Evolutionary conservation across 257 asterid genomes (phyloP).

Genomic region (Dorcoceras hygrometricum): DNA sequence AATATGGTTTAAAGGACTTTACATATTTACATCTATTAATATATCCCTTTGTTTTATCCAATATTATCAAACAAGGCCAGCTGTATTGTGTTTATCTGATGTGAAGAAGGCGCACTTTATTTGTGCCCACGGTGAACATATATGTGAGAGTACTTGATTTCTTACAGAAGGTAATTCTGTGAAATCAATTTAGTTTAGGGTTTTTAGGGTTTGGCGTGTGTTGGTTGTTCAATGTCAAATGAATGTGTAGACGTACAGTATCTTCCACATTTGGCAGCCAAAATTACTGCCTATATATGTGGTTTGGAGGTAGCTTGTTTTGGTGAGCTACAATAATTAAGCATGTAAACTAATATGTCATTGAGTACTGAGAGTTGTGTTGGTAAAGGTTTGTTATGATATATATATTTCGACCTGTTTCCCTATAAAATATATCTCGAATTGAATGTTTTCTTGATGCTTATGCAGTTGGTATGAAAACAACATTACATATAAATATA

Average conservation of each 20-base stretch:
- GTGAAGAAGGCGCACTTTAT: too few relatives aligned
- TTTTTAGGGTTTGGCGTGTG: slow-evolving; percentile 25
- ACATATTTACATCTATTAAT: too few relatives aligned
- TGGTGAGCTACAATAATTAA: neutral
- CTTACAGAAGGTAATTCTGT: slow-evolving; percentile 4
- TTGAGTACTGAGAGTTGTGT: neutral
- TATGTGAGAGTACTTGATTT: neutral
- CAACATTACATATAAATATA: too few relatives aligned
- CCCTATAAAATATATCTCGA: too few relatives aligned
- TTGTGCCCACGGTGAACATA: neutral
- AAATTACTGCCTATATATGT: too few relatives aligned
- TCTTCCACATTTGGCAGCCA: neutral
- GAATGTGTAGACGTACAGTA: neutral
- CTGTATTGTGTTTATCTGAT: neutral
- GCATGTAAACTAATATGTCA: neutral
- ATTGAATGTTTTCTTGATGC: neutral
- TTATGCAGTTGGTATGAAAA: too few relatives aligned
- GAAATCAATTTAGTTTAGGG: slow-evolving; percentile 23
- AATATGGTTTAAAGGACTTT: neutral
- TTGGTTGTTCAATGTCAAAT: neutral
- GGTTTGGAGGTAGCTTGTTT: neutral
- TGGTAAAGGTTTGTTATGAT: neutral
- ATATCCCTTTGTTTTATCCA: neutral
- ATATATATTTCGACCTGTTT: neutral
- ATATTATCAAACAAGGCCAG: neutral